Conservation (phyloP, 179 eudicot species). For the Camellia oleifera region DNA sequence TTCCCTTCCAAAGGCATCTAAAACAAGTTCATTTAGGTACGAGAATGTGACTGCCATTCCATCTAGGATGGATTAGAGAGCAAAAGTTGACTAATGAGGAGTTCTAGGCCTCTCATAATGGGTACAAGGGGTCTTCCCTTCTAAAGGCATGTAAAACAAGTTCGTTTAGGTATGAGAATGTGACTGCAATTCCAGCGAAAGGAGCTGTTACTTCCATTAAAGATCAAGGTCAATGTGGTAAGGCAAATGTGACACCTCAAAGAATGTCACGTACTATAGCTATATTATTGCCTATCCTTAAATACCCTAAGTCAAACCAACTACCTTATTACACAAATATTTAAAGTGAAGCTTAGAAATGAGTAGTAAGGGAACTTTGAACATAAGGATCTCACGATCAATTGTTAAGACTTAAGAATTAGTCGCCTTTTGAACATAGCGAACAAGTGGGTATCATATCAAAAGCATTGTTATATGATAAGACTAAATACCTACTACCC, state of each 20-base stretch:
- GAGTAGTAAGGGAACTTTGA: too few species aligned
- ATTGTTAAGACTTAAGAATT: too few species aligned
- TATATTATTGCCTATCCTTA: too few species aligned
- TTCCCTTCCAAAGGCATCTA: constrained; percentile 13
- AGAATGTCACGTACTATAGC: too few species aligned
- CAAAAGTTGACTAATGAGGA: constrained; percentile 17
- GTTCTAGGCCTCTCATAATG: constrained; percentile 32
- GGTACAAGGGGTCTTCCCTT: constrained; percentile 14
- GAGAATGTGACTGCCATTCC: constrained; percentile 20
- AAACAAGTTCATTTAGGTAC: constrained; percentile 14
- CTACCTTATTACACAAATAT: too few species aligned
- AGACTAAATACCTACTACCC: too few species aligned
- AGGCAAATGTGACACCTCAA: background rate
- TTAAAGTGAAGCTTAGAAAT: too few species aligned
- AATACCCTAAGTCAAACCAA: too few species aligned
- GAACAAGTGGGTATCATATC: too few species aligned
- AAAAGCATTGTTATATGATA: too few species aligned
- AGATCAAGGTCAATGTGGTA: constrained; percentile 43
- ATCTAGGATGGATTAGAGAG: constrained; percentile 35
- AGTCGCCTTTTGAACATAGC: too few species aligned
- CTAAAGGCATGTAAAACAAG: constrained; percentile 13
- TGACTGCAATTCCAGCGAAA: constrained; percentile 17
- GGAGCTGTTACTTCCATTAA: constrained; percentile 44
- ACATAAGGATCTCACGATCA: too few species aligned
- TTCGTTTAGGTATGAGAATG: constrained; percentile 19